These are phyloP conservation scores for Simplicillium aogashimaense DNA, from an alignment of 2,329 filamentous ascomycete species.

Conservation along the genomic window DNA sequence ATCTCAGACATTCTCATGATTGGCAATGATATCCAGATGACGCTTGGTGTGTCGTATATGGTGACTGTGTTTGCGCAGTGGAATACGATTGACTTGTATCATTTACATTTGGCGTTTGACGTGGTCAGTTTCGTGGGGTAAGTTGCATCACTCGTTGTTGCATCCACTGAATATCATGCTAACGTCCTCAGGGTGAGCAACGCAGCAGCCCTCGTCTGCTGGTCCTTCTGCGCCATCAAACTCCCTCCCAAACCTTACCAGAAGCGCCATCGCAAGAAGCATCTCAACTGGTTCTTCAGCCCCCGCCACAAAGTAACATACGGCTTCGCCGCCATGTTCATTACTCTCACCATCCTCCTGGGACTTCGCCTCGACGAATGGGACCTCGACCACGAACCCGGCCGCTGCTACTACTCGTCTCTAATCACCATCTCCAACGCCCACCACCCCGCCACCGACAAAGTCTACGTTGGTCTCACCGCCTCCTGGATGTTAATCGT, in stretches of 20 bases:
- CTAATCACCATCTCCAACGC: conserved; percentile 8
- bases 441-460: conserved; percentile 15
- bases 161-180: not conserved
- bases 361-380: conserved; percentile 15
- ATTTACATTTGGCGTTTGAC: conserved; percentile 21
- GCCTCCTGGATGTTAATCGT: conserved; percentile 10
- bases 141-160: not conserved
- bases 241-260: conserved; percentile 1
- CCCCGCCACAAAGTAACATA: conserved; percentile 16
- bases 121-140: conserved; percentile 21
- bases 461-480: conserved; percentile 14
- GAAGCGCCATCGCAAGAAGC: not conserved
- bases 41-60: conserved; percentile 20
- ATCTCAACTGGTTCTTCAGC: conserved; percentile 6
- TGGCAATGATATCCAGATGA: conserved; percentile 21
- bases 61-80: conserved; percentile 16
- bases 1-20: conserved; percentile 22
- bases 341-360: conserved; percentile 17
- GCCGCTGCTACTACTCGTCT: conserved; percentile 15
- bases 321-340: conserved; percentile 16
- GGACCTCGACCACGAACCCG: conserved; percentile 12
- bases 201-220: conserved; percentile 20
- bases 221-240: conserved; percentile 15
- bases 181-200: conserved; percentile 13
- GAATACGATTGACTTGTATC: conserved; percentile 17